phyloP scores from a whole-genome alignment of 2,329 filamentous ascomycete genomes.

The Fusarium albidum region DNA sequence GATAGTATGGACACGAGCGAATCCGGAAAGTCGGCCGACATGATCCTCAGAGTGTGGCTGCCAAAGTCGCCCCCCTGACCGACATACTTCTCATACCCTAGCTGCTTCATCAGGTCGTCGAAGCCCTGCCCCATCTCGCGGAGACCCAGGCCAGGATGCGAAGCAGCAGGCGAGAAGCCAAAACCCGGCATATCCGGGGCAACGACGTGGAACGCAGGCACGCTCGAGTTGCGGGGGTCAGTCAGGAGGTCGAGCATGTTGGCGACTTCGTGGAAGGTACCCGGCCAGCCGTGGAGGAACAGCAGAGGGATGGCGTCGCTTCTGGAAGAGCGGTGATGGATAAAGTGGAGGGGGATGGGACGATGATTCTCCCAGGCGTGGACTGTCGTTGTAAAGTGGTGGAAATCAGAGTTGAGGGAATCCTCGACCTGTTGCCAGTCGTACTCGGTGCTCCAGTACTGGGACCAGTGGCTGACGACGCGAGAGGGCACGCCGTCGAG shows the following conservation, averaged over 20 bases:
- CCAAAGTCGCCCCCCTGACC: conserved; percentile 45
- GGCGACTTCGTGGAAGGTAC: conserved; percentile 49
- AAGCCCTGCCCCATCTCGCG: conserved; percentile 43
- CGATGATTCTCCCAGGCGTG: conserved; percentile 1
- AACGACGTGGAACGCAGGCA: conserved; percentile 56
- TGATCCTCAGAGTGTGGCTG: conserved; percentile 22
- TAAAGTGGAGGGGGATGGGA: conserved; percentile 21
- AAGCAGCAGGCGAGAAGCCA: conserved; percentile 48
- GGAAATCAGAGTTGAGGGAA: conserved; percentile 10
- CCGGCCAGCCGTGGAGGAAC: conserved; percentile 55
- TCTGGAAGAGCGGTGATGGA: conserved; percentile 12
- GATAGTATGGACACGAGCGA: conserved; percentile 1
- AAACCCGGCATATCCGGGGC: conserved; percentile 55
- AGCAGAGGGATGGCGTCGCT: conserved; percentile 50
- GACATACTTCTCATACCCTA: conserved; percentile 48
- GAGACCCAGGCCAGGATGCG: conserved; percentile 41
- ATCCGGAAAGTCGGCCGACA: conserved; percentile 5
- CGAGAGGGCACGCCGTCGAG: too few species aligned
- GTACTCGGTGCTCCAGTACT: conserved; percentile 9
- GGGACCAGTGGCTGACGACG: too few species aligned
- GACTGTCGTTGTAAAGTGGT: conserved; percentile 21
- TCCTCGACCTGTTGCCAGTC: conserved; percentile 6
- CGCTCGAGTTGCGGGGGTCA: conserved; percentile 31
- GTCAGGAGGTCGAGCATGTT: conserved; percentile 46
- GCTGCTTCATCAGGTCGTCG: conserved; percentile 49